Evolutionary conservation across 805 yeast species (phyloP), one percentile per base, ranked within the genome.

Genomic region (Teunomyces pallodes): DNA sequence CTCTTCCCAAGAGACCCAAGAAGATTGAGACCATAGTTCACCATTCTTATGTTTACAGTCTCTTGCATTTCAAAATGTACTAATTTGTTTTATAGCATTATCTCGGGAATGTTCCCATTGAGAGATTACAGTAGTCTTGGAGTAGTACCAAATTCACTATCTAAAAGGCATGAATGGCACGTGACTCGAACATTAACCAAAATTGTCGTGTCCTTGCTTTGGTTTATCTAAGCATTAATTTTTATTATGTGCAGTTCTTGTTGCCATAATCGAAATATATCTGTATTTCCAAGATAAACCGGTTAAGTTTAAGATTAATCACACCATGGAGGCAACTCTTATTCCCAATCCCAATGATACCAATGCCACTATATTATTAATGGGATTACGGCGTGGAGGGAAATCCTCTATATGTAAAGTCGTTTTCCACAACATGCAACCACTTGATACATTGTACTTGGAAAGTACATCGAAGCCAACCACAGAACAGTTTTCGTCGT

Each of bases 1-100:
- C 75, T 92, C 66, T 94, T 94, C 94, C 99, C 99, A 67, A 87
- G 99, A 77, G 99, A 94, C 72, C 99, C 99, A 56, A 85, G 75
- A 70, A 85, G 99, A 76, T 77, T 94, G 64, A 83, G 87, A 67
- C 99, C 99, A 77, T 87, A 58, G 54, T 14, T 39, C 28, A 26
- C 13, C 16, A 17, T 20, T 12, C 10, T 9, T 40, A 14, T 8
- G n/a, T 40, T 7, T 12, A 24, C 10, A 2, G 12, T 14, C 2
- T 17, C 16, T 13, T 32, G 35, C n/a, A 12, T 16, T 13, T 14
- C 28, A 36, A 32, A 32, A 7, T 32, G 35, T 9, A 32, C 17
- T 6, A 5, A 13, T 10, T n/a, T 13, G 35, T 13, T 16, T 13
- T 16, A 13, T 7, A 7, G 13, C 33, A 31, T n/a, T 31, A 31